Base-by-base conservation (phyloP, 2,329 filamentous ascomycete species). In the Paracoccidioides lutzii region DNA sequence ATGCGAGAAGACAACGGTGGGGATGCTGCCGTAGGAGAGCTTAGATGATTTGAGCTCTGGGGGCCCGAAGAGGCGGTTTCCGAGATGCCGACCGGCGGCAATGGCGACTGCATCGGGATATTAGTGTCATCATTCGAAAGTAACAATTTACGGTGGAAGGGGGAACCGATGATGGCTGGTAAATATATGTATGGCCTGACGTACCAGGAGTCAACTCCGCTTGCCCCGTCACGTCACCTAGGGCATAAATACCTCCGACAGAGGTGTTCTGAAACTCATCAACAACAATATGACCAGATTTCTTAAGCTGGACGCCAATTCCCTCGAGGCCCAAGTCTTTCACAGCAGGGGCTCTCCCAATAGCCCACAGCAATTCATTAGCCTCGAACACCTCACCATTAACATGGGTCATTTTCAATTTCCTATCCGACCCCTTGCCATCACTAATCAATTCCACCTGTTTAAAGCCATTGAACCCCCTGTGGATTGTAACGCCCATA, bases 1-100 rank as follows among this genome's bases (percentile, higher is more conserved):
- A 61, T 78, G 76, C 1, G 76, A 67, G 63, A 78, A 78, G 51
- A 78, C 72, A n/a, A 78, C 76, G 0, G 76, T 76, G 7, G 76
- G 76, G 57, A 78, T 74, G 62, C 75, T 73, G n/a, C 73, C 70
- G 62, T 78, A 78, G 28, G 71, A 69, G 35, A 78, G 67, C 55
- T 73, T 71, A 50, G 73, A 66, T 32, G 67, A 63, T 53, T 74
- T 72, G 53, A 75, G 63, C 56, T 76, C 69, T 3, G 70, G 63
- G 3, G 73, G 71, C 2, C 76, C 76, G 58, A 78, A 78, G 37
- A 78, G 67, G 40, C 76, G 75, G 63, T 72, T 76, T 37, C 73
- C 70, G 3, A 78, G 73, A 57, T 74, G 72, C 33, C 76, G 73
- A 51, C 76, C 76, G 44, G 76, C 75, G 43, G 76, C 76, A 59